phyloP scores from a whole-genome alignment of 1,284 basidiomycete species.

The Boletus austroedulis region DNA sequence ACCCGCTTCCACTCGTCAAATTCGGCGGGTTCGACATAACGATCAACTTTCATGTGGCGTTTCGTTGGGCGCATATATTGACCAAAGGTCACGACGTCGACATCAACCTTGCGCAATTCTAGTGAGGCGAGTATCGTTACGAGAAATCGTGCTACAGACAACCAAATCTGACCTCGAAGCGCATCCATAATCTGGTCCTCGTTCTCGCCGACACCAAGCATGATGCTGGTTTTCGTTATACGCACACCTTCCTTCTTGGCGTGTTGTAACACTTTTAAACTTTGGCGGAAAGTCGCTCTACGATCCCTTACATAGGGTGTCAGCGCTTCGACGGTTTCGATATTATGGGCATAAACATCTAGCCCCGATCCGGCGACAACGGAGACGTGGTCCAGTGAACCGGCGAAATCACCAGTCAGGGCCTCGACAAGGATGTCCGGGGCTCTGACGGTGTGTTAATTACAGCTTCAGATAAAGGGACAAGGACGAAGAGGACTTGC shows the following conservation, averaged over 20 bases:
- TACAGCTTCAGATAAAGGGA: conserved; percentile 1
- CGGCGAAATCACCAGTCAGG: conserved; percentile 92
- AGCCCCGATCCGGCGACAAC: conserved; percentile 87
- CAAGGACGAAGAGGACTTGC: conserved; percentile 38
- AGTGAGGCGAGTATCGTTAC: conserved; percentile 2
- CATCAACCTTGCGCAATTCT: conserved; percentile 86
- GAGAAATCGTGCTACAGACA: neutral
- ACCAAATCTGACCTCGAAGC: conserved; percentile 60
- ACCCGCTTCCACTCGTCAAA: conserved; percentile 90
- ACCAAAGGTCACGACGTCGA: conserved; percentile 98
- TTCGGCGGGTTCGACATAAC: conserved; percentile 91
- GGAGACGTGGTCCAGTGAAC: conserved; percentile 72
- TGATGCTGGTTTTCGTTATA: conserved; percentile 97
- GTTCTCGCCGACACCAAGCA: conserved; percentile 96
- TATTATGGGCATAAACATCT: conserved; percentile 98
- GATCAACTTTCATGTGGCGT: conserved; percentile 97
- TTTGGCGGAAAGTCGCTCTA: conserved; percentile 89
- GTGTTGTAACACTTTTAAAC: conserved; percentile 79
- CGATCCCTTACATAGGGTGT: conserved; percentile 96
- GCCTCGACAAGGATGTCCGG: conserved; percentile 97
- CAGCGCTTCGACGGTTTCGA: conserved; percentile 92
- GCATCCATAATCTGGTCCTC: conserved; percentile 84
- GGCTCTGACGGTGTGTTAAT: conserved; percentile 56
- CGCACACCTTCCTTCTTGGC: conserved; percentile 81
- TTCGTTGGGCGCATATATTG: conserved; percentile 99